Conservation (phyloP, 2,329 filamentous ascomycete species). For the Ophiostoma piceae region DNA sequence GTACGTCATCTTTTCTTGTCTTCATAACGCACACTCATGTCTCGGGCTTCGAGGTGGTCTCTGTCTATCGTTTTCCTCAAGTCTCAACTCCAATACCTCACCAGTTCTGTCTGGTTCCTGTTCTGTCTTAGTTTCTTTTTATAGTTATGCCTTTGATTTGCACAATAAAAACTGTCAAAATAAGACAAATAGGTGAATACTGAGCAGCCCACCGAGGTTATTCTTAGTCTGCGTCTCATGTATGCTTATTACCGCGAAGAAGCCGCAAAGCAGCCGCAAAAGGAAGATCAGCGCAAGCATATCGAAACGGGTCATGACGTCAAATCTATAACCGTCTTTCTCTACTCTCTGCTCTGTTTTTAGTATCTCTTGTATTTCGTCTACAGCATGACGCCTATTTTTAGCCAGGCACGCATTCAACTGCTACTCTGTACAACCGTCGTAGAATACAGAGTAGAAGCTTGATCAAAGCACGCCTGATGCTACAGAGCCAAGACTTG, state of each 20-base stretch:
- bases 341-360: not conserved
- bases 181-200: not conserved
- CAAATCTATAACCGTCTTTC: not conserved
- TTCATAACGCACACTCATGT: not conserved
- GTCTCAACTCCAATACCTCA: conserved; percentile 8
- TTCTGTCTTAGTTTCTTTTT: not conserved
- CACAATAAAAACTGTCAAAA: not conserved
- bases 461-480: not conserved
- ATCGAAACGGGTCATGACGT: not conserved
- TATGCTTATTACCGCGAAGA: not conserved
- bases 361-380: too few species aligned
- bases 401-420: not conserved
- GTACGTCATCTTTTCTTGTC: not conserved
- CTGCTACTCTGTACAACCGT: not conserved
- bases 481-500: not conserved
- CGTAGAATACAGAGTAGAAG: too few species aligned
- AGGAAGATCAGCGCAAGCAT: not conserved
- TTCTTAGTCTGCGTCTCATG: not conserved
- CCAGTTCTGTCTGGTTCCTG: not conserved
- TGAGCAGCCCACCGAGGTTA: not conserved
- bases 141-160: not conserved
- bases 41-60: not conserved
- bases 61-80: not conserved
- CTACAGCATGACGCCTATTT: not conserved
- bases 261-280: not conserved